A percentile compares a stretch with the other conserved stretches of the same genome.
Conservation (phyloP, 805 yeast species). For the Myxozyma geophila region DNA sequence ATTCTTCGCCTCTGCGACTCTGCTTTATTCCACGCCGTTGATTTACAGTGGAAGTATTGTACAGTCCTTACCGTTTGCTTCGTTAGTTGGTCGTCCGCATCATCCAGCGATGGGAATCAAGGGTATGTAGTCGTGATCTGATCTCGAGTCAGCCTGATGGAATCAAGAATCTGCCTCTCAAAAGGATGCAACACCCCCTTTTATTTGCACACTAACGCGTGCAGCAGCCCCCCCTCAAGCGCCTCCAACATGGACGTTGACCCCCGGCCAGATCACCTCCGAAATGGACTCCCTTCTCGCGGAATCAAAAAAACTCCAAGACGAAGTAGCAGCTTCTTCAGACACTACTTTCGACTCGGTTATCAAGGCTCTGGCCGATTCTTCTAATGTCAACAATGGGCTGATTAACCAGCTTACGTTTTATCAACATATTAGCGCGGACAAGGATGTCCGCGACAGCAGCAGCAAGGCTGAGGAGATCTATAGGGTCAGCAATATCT, state of each 20-base stretch:
- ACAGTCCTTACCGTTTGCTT: conserved; percentile 22
- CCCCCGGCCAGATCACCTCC: conserved; percentile 55
- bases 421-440: conserved; percentile 71
- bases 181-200: not conserved
- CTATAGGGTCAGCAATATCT: conserved; percentile 14
- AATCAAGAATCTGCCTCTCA: too few species aligned
- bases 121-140: conserved; percentile 1
- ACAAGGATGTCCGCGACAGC: conserved; percentile 70
- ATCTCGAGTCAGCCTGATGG: too few species aligned
- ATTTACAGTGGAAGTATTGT: conserved; percentile 1
- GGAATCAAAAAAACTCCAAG: conserved; percentile 54
- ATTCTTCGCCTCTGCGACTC: conserved; percentile 28
- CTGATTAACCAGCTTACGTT: conserved; percentile 61
- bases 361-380: conserved; percentile 56
- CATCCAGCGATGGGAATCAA: conserved; percentile 23
- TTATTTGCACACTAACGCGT: not conserved
- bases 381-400: conserved; percentile 56
- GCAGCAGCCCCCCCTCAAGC: conserved; percentile 44
- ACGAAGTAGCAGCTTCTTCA: conserved; percentile 55
- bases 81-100: conserved; percentile 21
- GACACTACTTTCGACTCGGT: conserved; percentile 62
- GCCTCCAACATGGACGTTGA: conserved; percentile 62
- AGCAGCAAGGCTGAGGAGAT: conserved; percentile 64
- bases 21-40: conserved; percentile 26
- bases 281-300: conserved; percentile 54